A percentile compares a stretch with the other conserved stretches of the same genome.
Evolutionary conservation across 805 yeast species (phyloP).

Genomic region (Starmera quercuum): DNA sequence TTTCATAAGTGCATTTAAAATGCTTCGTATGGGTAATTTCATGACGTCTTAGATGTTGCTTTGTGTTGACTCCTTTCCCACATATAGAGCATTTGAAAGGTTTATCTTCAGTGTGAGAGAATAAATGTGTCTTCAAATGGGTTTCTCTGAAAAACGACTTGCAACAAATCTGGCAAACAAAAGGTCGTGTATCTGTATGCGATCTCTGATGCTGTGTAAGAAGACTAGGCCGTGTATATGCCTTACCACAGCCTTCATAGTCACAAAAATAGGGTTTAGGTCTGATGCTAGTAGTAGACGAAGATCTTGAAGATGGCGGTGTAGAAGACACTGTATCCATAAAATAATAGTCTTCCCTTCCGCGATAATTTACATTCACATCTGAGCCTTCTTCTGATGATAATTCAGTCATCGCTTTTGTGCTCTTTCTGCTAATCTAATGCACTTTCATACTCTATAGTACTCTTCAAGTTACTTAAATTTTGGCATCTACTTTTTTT

Average conservation of each 20-base stretch:
- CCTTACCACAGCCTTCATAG: constrained; percentile 60
- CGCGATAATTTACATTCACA: too few relatives aligned
- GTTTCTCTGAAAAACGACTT: constrained; percentile 65
- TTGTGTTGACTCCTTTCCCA: constrained; percentile 72
- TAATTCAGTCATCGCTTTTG: too few relatives aligned
- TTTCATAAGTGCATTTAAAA: constrained; percentile 50
- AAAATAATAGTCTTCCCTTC: not conserved
- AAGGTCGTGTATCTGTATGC: constrained; percentile 78
- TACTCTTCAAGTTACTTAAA: too few relatives aligned
- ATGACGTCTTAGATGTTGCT: constrained; percentile 79
- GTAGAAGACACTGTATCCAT: constrained; percentile 3
- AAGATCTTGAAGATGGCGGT: constrained; percentile 5
- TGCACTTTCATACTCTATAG: too few relatives aligned
- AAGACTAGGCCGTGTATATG: constrained; percentile 74
- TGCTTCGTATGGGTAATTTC: constrained; percentile 71
- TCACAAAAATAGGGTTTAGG: constrained; percentile 60
- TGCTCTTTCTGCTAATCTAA: too few relatives aligned
- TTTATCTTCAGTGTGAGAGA: constrained; percentile 58
- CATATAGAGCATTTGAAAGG: constrained; percentile 72
- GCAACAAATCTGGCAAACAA: constrained; percentile 56
- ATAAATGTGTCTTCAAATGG: constrained; percentile 69
- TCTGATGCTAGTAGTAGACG: constrained; percentile 30
- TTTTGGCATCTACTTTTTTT: too few relatives aligned
- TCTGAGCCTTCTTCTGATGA: too few relatives aligned
- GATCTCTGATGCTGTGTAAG: constrained; percentile 74